Base-by-base conservation (phyloP, 495 filamentous ascomycete species). In the Opeltia flavorubescens region DNA sequence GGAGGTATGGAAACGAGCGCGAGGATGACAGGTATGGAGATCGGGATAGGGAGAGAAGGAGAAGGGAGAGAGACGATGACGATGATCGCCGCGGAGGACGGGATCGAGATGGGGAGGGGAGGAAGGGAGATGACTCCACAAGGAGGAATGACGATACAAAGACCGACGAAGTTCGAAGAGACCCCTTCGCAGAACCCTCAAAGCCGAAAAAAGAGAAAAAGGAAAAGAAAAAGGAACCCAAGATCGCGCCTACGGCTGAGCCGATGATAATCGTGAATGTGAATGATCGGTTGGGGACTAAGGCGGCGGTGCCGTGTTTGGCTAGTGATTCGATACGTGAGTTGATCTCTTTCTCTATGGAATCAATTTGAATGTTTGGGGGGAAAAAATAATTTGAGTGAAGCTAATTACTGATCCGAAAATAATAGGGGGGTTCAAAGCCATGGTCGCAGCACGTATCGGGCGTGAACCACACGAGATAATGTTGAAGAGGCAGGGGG, bases 251-350 rank as follows among this genome's bases (percentile, higher is more conserved):
- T 33, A 60, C 60, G 0, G 58, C 68, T 2, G 84, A 89, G 59
- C 80, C 81, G 27, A 89, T 94, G 83, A 95, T 94, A 46, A 75
- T 91, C 20, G 88, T 95, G 13, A 75, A 86, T 55, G 82, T 95
- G 52, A 94, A 95, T 58, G 89, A 95, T 65, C 76, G 89, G 23
- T 67, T 95, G 20, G 88, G 88, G 17, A 94, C 88, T 9, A 94
- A 93, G 58, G 84, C 86, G 38, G 77, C 82, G 39, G 88, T 95
- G 49, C 89, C 88, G 0, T 93, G 86, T 57, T 69, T 94, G 38
- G 76, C 83, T 2, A 80, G 74, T 15, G 88, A 95, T 63, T 76
- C 75, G 23, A 81, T 94, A 49, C 80, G 72, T 70, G 43, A 53
- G 66, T 61, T 25, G 21, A 18, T 25, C 23, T 36, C 17, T 8